Base-by-base conservation (phyloP, 169 alveolate species). In the Eimeria brunetti region DNA sequence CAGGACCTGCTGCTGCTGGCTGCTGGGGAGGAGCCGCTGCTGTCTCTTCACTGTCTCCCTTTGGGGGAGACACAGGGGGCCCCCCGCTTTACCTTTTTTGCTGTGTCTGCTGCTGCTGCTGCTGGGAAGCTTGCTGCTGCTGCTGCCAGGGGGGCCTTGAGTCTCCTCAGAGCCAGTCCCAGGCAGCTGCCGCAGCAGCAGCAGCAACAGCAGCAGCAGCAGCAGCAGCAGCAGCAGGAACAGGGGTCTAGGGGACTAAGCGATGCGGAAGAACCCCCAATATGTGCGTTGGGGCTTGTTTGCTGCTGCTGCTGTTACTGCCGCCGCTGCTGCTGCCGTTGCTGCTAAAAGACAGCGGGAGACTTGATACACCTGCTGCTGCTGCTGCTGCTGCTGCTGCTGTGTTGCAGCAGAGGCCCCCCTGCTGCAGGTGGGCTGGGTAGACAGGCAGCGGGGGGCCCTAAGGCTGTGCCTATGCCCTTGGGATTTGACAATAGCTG, bases 81-180 rank as follows among this genome's bases (percentile, higher is more conserved):
- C 38, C 78, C 36, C 41, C 78, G 78, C 78, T n/a, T 67, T 33
- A 14, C 78, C n/a, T 67, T 67, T 33, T 67, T 67, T 33, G 78
- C 78, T 7, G 78, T 67, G 8, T 16, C 41, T 67, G 78, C 78
- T 67, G 78, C 78, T 67, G 36, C 78, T n/a, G 78, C 78, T 24
- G 78, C 78, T 67, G 78, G 78, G 12, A 67, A 67, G 78, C 78
- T 67, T 67, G 78, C 78, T 67, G 78, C 78, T 67, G 78, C 78
- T n/a, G 78, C 78, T 18, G 78, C 78, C 27, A 18, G 78, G 78
- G 78, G 78, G 78, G 78, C 78, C 78, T 33, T 67, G 38, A 67
- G 78, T n/a, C 78, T 67, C 78, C 78, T 67, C 78, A 67, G 78
- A 18, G 12, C 41, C 12, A n/a, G 41, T 33, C n/a, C n/a, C n/a